Evolutionary conservation across 176 grass and related monocot species (phyloP), one percentile per base, ranked within the genome.

Genomic region (Zoysia pacifica): DNA sequence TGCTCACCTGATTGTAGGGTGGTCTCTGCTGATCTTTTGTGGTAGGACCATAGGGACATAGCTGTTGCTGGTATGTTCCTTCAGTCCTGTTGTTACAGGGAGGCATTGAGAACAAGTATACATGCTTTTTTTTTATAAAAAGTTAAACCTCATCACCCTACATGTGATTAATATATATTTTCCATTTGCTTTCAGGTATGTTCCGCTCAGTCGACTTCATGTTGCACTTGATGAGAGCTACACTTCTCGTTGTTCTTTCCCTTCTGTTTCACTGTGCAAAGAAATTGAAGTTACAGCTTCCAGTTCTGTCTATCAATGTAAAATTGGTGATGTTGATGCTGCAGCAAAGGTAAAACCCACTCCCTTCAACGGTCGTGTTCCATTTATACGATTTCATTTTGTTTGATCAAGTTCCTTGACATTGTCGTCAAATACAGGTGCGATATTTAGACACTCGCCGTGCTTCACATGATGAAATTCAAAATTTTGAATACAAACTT

Each of bases 291-390:
- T 60, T 87, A 84, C 84, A 59, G 52, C 85, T 85, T 71, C 90
- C 6, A 85, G 84, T 80, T 77, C 86, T 53, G 86, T 99, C 10
- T 83, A 88, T 82, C 83, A 80, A 78, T 99, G 86, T 83, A 99
- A 93, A 95, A 87, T 93, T 87, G 96, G 96, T 86, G 73, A 43
- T 42, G 36, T 84, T 76, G 90, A 95, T 89, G 90, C 92, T 81
- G 90, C 88, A 72, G 81, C 91, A 20, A 99, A 99, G 96, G 96
- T 95, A 65, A 20, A 3, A 81, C 15, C 77, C 48, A 36, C 28
- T 28, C 52, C 35, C 50, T 69, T 86, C 67, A 79, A 82, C 48
- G 71, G 11, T 41, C 63, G 48, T 6, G 19, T 67, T 2, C 44
- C 4, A 56, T 83, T 11, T 73, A 37, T 13, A 41, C 69, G 43